phyloP scores from a whole-genome alignment of 495 filamentous ascomycete genomes.

The Neurospora intermedia region DNA sequence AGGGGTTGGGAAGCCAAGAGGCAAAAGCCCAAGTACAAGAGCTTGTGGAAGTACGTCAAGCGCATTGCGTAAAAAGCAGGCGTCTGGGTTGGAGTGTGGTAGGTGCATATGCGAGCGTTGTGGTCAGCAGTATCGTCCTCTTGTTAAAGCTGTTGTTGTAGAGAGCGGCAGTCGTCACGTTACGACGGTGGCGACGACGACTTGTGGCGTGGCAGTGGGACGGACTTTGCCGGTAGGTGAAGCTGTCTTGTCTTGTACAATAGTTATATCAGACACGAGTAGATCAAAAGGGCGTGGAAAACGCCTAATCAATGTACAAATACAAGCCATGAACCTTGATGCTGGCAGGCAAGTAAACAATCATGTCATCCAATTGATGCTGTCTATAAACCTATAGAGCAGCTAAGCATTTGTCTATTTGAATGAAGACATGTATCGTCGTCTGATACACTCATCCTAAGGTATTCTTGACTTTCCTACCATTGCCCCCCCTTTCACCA shows the following conservation, averaged over 20 bases:
- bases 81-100: background rate
- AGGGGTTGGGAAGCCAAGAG: constrained; percentile 48
- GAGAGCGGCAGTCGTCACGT: background rate
- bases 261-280: constrained; percentile 14
- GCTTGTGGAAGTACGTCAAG: constrained; percentile 44
- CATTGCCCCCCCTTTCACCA: background rate
- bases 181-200: background rate
- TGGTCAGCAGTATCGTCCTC: background rate
- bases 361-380: background rate
- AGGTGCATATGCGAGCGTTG: background rate
- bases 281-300: background rate
- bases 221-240: background rate
- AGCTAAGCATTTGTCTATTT: background rate
- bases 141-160: background rate
- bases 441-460: background rate
- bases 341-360: background rate
- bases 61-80: constrained; percentile 22
- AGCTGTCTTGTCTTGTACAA: constrained; percentile 7
- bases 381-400: background rate
- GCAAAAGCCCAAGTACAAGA: constrained; percentile 42
- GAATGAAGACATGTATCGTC: background rate
- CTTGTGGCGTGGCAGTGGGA: background rate
- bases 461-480: background rate
- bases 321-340: background rate
- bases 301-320: constrained; percentile 3